A percentile compares a stretch with the other conserved stretches of the same genome.
Evolutionary conservation across 306 rosid genomes (phyloP).

Genomic region (Macrotyloma uniflorum): DNA sequence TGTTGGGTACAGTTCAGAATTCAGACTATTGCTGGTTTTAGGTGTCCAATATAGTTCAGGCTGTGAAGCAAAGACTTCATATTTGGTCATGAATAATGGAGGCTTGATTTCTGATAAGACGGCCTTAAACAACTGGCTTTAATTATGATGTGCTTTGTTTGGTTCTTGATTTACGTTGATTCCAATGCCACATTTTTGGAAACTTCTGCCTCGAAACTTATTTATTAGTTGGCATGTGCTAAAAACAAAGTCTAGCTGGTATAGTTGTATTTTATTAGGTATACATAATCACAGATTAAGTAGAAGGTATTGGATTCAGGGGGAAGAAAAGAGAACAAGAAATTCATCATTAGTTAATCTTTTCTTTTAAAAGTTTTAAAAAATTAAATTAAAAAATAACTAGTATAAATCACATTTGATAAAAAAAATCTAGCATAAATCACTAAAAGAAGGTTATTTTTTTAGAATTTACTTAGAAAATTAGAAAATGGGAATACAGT

Average conservation of each 20-base stretch:
- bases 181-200: background rate
- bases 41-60: background rate
- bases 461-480: too few relatives aligned
- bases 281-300: background rate
- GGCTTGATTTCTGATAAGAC: background rate
- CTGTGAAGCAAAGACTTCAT: background rate
- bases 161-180: background rate
- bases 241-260: constrained; percentile 10
- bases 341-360: too few relatives aligned
- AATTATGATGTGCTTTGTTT: background rate
- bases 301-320: too few relatives aligned
- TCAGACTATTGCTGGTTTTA: background rate
- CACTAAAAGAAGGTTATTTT: too few relatives aligned
- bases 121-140: background rate
- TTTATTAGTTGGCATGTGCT: background rate
- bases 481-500: too few relatives aligned
- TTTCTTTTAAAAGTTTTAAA: too few relatives aligned
- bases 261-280: background rate
- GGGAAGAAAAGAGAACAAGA: too few relatives aligned
- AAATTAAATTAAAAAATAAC: too few relatives aligned
- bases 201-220: background rate
- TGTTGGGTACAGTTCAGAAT: background rate
- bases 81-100: background rate
- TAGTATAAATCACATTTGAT: background rate
- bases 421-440: too few relatives aligned